Evolutionary conservation across 1,284 basidiomycete genomes (phyloP), one percentile per base, ranked within the genome.

Genomic region (Pseudozyma sp.): DNA sequence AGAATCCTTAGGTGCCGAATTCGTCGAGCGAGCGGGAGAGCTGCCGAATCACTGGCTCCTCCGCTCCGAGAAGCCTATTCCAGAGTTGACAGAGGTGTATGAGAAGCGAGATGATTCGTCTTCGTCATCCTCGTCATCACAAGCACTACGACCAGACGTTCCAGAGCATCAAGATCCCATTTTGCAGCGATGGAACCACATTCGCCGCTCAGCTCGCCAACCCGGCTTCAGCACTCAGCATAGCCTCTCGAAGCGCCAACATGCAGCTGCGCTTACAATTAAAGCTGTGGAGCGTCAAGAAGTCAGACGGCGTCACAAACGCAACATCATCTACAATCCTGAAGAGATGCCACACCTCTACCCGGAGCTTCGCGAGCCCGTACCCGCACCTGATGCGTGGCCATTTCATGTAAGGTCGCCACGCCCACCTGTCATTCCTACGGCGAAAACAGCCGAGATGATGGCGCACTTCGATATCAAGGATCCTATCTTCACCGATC

Each of bases 11-110:
- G 91, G 91, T 21, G 91, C 93, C 11, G 92, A 98, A 85, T 86
- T 97, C 53, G 92, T 98, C 54, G 94, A 96, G 81, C 91, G 89
- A 70, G 91, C 92, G 13, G 96, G 96, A 42, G 92, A 97, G 85
- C 89, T 99, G 11, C 83, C 85, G 4, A 88, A 94, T 62, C 89
- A 92, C 85, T 99, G 92, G 92, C 88, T 99, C 5, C 90, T 97
- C n/a, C 89, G 93, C 14, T 87, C 88, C 45, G 84, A 68, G 21
- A 81, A 80, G 57, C 71, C 76, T 13, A 47, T 66, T n/a, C 50
- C 45, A 19, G 44, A 61, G 53, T 56, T 59, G 3, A 18, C 50
- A 36, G 34, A 54, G 21, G 19, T 34, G 1, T 44, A 58, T 10
- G 59, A 47, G 10, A 67, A 60, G 57, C 68, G 63, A 3, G 53